These are phyloP conservation scores for Aspergillus proliferans DNA, from an alignment of 2,329 filamentous ascomycete genomes.

Conservation along the genomic window DNA sequence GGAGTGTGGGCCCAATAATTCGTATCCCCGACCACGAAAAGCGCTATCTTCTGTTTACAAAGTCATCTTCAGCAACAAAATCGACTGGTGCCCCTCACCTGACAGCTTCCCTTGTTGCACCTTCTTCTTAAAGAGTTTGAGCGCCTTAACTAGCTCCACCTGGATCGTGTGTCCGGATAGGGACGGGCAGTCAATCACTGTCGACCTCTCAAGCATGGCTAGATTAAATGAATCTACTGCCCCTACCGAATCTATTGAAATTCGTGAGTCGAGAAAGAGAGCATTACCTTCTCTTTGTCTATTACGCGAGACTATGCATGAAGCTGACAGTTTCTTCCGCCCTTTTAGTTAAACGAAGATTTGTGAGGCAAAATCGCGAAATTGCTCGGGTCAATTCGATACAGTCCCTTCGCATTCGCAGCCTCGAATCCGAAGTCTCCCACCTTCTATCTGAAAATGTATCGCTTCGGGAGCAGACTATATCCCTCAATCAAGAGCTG, in stretches of 20 bases:
- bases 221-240: constrained; percentile 44
- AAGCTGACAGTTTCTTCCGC: not conserved
- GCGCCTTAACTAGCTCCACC: not conserved
- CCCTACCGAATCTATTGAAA: constrained; percentile 42
- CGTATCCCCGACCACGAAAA: not conserved
- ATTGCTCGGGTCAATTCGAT: constrained; percentile 59
- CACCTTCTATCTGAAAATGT: constrained; percentile 57
- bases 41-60: not conserved
- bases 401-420: constrained; percentile 59
- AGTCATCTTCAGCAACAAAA: not conserved
- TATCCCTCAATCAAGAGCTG: constrained; percentile 51
- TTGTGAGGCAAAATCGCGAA: constrained; percentile 61
- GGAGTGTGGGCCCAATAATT: not conserved
- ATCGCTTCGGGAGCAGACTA: constrained; percentile 52
- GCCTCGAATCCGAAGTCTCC: constrained; percentile 56
- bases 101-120: not conserved
- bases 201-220: constrained; percentile 34
- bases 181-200: not conserved
- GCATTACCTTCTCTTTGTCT: not conserved
- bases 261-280: constrained; percentile 30
- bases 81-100: not conserved
- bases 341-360: constrained; percentile 54
- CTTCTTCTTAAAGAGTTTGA: not conserved
- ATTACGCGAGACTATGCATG: not conserved
- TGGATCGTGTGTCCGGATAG: not conserved